Conservation (phyloP, 345 rosid species). For the Eucalyptus grandis region DNA sequence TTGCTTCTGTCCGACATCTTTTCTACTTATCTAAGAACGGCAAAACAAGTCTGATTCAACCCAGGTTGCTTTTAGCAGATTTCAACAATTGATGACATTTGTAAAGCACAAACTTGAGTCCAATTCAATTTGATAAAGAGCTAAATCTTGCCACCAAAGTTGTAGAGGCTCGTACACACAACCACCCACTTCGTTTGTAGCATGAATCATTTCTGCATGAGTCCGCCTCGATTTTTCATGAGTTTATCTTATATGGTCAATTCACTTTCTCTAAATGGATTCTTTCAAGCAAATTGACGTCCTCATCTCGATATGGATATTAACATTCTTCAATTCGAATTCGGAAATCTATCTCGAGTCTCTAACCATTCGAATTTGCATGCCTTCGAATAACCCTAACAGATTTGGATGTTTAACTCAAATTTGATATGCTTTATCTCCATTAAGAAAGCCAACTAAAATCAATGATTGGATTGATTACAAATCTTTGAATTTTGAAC, state of each 20-base stretch:
- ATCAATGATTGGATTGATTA: neutral
- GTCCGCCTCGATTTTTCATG: neutral
- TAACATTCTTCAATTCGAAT: neutral
- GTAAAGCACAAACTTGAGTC: neutral
- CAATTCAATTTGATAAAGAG: neutral
- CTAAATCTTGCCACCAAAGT: neutral
- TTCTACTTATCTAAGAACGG: neutral
- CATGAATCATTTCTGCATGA: neutral
- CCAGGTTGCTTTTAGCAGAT: neutral
- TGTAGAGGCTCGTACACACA: neutral
- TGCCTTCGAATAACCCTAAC: neutral
- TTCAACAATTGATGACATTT: neutral
- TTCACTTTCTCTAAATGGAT: neutral
- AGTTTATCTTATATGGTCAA: neutral
- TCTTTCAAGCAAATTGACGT: neutral
- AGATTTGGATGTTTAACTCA: neutral
- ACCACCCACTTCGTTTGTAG: neutral
- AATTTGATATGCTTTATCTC: neutral
- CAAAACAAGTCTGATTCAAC: neutral
- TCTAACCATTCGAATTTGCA: neutral
- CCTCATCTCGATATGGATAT: neutral
- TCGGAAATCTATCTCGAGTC: neutral
- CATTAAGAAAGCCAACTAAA: neutral
- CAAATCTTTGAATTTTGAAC: neutral
- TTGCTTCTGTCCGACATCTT: neutral